Evolutionary conservation across 345 rosid species (phyloP).

Genomic region (Eucalyptus viminalis): DNA sequence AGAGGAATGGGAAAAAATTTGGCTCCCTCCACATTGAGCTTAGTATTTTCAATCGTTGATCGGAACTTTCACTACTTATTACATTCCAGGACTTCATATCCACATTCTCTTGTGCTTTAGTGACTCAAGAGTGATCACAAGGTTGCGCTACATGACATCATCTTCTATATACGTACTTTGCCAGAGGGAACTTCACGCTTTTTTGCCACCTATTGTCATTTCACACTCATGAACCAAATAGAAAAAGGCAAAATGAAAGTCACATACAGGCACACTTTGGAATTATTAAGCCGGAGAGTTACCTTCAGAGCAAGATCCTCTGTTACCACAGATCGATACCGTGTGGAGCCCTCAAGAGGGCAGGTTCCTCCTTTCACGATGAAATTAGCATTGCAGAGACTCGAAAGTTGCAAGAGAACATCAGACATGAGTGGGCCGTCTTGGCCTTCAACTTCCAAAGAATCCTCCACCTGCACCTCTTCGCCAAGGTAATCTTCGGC

Average conservation of each 20-base stretch:
- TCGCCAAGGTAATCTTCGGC: conserved; percentile 34
- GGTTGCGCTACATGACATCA: not conserved
- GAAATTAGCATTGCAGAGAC: conserved; percentile 77
- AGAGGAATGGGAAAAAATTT: not conserved
- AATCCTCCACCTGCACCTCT: conserved; percentile 30
- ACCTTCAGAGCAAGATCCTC: conserved; percentile 81
- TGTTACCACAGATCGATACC: conserved; percentile 62
- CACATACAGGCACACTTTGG: not conserved
- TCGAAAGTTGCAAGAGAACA: conserved; percentile 66
- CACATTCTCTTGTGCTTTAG: not conserved
- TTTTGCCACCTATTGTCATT: conserved; percentile 54
- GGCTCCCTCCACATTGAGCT: not conserved
- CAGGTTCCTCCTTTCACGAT: conserved; percentile 70
- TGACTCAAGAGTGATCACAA: not conserved
- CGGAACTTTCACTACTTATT: not conserved
- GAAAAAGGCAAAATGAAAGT: not conserved
- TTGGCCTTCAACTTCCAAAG: conserved; percentile 13
- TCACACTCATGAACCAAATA: not conserved
- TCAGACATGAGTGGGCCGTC: conserved; percentile 41
- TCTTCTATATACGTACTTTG: conserved; percentile 33
- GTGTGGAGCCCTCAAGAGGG: conserved; percentile 70
- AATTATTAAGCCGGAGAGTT: not conserved
- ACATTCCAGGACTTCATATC: not conserved
- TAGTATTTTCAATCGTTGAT: not conserved
- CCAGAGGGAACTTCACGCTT: conserved; percentile 63